These are phyloP conservation scores for Handroanthus guayacan DNA, from an alignment of 257 asterid species.

Conservation along the genomic window DNA sequence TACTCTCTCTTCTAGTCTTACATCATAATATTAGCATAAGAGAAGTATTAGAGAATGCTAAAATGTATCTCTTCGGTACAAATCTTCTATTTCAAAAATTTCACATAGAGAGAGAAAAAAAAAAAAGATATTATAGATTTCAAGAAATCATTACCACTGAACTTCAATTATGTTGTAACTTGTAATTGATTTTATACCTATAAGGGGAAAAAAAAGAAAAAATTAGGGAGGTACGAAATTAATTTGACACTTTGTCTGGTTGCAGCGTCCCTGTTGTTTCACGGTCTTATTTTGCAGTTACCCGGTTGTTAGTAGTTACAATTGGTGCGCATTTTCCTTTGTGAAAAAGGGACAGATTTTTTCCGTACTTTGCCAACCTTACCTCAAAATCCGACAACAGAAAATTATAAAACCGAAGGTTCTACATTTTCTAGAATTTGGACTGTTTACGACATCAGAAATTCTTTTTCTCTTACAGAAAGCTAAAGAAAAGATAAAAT, in stretches of 20 bases:
- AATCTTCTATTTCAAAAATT: no score
- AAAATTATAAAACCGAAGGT: conserved; percentile 1
- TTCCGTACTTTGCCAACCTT: background rate
- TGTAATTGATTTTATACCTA: no score
- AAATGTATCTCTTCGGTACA: no score
- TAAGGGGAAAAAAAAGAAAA: no score
- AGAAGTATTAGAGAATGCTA: no score
- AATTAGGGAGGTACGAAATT: background rate
- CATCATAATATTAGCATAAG: no score
- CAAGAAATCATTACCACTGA: no score
- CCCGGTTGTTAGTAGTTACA: background rate
- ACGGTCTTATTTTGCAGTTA: background rate
- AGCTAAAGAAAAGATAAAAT: background rate
- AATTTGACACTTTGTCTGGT: background rate
- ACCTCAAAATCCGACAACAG: background rate
- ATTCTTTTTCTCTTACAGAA: background rate
- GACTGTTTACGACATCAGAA: background rate
- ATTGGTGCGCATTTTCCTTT: background rate
- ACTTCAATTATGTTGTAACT: no score
- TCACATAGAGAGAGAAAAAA: no score
- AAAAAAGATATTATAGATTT: no score
- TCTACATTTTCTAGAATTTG: conserved; percentile 20
- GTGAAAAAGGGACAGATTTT: background rate
- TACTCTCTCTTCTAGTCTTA: no score
- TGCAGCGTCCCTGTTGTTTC: background rate